Base-by-base conservation (phyloP, 495 filamentous ascomycete species). In the Talaromyces ruber region DNA sequence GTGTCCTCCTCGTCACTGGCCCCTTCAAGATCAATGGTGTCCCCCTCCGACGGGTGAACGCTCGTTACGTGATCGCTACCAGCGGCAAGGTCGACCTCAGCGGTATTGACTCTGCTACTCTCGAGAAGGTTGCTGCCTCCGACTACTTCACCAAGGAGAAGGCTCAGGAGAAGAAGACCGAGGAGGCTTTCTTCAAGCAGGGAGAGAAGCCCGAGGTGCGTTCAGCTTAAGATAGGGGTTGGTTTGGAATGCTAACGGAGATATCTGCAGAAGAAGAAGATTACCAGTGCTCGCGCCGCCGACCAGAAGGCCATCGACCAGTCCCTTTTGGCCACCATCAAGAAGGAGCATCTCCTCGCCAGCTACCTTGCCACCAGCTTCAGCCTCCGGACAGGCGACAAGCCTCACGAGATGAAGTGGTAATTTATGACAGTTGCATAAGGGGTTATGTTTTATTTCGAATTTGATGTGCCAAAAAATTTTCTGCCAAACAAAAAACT, bases 21-120 rank as follows among this genome's bases (percentile, higher is more conserved):
- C 95, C 95, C 72, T 99, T 97, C 88, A 98, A 96, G 88, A 88
- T 98, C 83, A 99, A 99, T 82, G 95, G 95, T 79, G 95, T 99
- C 64, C 95, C 95, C 64, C 88, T 99, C 71, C 88, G 95, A 76
- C 86, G 95, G 79, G 94, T 99, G 72, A 99, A 99, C 82, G 81
- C 93, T 70, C 88, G 95, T 84, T 99, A 98, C 81, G 95, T 99
- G 65, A 98, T 98, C 76, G 93, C 93, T 72, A 99, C 95, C 68
- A 95, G 88, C 71, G 87, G 87, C 70, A 90, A 87, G 77, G 84
- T 99, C 67, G 89, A 97, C 74, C 77, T 98, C 61, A 75, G 83
- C 69, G 91, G 91, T 74, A 77, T 98, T 71, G 91, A 97, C 79
- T 71, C 82, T 71, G 83, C 84, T 72, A 88, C 89, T 72, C 71